Evolutionary conservation across 495 filamentous ascomycete species (phyloP).

Genomic region (Rusavskia elegans): DNA sequence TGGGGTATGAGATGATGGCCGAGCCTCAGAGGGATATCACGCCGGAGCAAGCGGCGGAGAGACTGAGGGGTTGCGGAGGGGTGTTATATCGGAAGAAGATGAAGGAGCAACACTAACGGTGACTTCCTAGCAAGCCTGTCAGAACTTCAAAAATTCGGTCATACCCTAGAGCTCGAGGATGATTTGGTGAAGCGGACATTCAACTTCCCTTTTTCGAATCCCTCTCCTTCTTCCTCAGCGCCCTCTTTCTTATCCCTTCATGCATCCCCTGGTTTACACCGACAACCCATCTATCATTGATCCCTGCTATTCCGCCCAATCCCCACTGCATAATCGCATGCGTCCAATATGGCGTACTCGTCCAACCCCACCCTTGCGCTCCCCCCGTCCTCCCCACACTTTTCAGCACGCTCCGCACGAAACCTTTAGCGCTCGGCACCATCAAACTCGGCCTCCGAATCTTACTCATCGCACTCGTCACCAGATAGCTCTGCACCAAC

Average conservation of each 20-base stretch:
- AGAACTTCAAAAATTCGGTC: too few species aligned
- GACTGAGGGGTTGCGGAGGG: constrained; percentile 58
- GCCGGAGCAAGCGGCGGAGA: constrained; percentile 81
- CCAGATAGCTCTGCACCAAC: constrained; percentile 76
- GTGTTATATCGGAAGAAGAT: constrained; percentile 67
- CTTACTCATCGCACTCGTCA: constrained; percentile 94
- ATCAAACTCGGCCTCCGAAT: constrained; percentile 56
- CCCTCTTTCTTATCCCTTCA: constrained; percentile 69
- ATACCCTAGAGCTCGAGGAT: not conserved
- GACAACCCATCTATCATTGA: constrained; percentile 45
- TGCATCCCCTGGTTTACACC: constrained; percentile 66
- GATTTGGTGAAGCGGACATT: not conserved
- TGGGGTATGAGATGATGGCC: constrained; percentile 83
- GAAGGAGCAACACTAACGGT: constrained; percentile 7
- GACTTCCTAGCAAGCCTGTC: not conserved
- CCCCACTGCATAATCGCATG: constrained; percentile 83
- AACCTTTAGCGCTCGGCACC: constrained; percentile 67
- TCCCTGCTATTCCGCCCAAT: constrained; percentile 52
- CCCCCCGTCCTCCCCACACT: constrained; percentile 73
- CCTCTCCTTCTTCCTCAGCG: constrained; percentile 75
- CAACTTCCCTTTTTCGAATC: constrained; percentile 43
- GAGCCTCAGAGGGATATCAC: constrained; percentile 97
- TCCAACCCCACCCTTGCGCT: constrained; percentile 56
- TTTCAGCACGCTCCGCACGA: constrained; percentile 60
- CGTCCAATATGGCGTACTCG: constrained; percentile 82